Evolutionary conservation across 2,329 filamentous ascomycete species (phyloP), one percentile per base, ranked within the genome.

Genomic region (Xylaria digitata): DNA sequence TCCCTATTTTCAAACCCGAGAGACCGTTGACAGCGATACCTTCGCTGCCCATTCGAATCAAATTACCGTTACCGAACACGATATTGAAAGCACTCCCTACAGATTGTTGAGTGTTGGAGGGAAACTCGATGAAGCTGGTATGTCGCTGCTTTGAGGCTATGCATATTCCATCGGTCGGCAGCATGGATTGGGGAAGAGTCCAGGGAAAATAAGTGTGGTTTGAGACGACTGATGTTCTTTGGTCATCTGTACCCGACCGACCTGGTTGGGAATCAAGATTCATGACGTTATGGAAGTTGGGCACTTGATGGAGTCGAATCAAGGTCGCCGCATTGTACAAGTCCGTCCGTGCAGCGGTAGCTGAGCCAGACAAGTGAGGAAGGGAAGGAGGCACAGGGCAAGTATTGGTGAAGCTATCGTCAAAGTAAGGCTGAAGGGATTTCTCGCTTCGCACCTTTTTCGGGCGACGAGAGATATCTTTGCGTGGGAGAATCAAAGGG

Each of bases 131-230:
- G 58, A 83, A 83, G 21, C 96, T 89, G 2, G 93, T 91, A 9
- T 90, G 84, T 19, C 91, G 90, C 63, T 89, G 84, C 5, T 88
- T 85, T 71, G 97, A 90, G 13, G 87, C 88, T 4, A 90, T 85
- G 72, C 93, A 97, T n/a, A 86, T 90, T 0, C 92, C 95, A 74
- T 96, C 89, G 9, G 82, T 80, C 0, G 94, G 93, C 2, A 97
- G 85, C 72, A 97, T 84, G 30, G 87, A 85, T 0, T 84, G 82
- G 0, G 96, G 95, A 0, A 99, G 82, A 0, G 96, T 98, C 95
- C 95, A 98, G 0, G 96, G 96, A 75, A 94, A 98, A 73, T 92
- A 90, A 0, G 91, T 95, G 77, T 94, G 90, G 74, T 97, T 97
- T 0, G 89, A 89, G 6, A 87, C 87, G 15, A 89, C 90, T 48